Percentiles rank a stretch among this genome's conserved stretches.
Conservation (phyloP, 768 basidiomycete genomes). For the Crucibulum laeve region DNA sequence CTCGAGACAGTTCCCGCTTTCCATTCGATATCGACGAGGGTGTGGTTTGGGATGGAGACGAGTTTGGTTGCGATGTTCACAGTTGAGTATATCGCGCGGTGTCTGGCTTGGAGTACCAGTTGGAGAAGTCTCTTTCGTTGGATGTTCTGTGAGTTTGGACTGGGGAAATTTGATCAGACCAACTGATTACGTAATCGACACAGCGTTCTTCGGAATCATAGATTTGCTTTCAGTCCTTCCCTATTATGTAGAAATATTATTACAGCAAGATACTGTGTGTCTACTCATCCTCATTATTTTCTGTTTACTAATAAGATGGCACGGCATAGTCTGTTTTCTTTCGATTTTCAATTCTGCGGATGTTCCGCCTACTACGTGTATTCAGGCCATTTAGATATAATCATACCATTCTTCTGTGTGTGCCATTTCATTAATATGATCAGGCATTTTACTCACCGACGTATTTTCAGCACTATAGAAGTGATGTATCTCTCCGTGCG, state of each 20-base stretch:
- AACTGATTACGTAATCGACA: conserved; percentile 2
- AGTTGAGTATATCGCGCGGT: conserved; percentile 72
- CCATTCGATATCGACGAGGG: conserved; percentile 59
- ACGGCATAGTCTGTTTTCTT: conserved; percentile 69
- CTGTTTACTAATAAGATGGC: neutral
- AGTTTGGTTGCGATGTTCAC: conserved; percentile 83
- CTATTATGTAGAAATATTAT: conserved; percentile 81
- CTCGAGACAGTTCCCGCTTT: conserved; percentile 78
- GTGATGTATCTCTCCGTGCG: conserved; percentile 90
- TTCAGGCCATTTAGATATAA: conserved; percentile 88
- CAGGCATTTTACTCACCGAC: neutral
- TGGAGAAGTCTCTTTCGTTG: conserved; percentile 61
- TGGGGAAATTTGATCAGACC: conserved; percentile 10
- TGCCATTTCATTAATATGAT: conserved; percentile 6
- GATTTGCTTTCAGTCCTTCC: conserved; percentile 84
- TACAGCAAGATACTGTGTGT: conserved; percentile 79
- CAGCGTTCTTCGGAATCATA: conserved; percentile 79
- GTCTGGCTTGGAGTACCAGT: conserved; percentile 70
- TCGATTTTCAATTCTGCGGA: conserved; percentile 86
- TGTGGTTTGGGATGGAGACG: conserved; percentile 89
- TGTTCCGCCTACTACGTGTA: conserved; percentile 84
- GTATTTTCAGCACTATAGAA: conserved; percentile 65
- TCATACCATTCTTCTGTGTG: conserved; percentile 77
- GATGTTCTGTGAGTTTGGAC: conserved; percentile 52
- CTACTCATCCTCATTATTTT: neutral